Evolutionary conservation across 768 basidiomycete genomes (phyloP).

Genomic region (Kondoa malvinella): DNA sequence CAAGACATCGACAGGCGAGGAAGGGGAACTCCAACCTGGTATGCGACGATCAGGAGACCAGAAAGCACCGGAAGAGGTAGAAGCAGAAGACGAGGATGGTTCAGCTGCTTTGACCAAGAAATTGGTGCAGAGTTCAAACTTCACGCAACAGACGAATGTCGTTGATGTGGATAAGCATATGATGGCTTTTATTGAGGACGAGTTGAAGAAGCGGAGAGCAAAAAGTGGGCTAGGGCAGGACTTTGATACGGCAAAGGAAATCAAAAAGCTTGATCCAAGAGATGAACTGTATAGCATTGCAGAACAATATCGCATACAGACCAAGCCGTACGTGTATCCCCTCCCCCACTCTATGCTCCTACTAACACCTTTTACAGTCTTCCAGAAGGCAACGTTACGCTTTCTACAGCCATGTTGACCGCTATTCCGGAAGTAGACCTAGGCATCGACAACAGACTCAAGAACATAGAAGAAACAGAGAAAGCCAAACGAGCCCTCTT

Average conservation of each 20-base stretch:
- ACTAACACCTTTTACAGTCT: slow-evolving; percentile 28
- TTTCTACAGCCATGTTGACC: slow-evolving; percentile 85
- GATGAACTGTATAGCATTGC: slow-evolving; percentile 61
- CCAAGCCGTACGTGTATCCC: slow-evolving; percentile 23
- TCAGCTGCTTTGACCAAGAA: slow-evolving; percentile 20
- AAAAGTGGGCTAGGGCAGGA: slow-evolving; percentile 37
- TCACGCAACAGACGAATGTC: slow-evolving; percentile 90
- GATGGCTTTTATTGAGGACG: slow-evolving; percentile 97
- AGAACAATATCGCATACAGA: slow-evolving; percentile 36
- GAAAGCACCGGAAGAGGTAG: slow-evolving; percentile 43
- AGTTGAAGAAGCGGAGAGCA: slow-evolving; percentile 53
- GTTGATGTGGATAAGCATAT: slow-evolving; percentile 98
- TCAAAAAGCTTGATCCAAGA: slow-evolving; percentile 42
- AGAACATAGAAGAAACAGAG: slow-evolving; percentile 95
- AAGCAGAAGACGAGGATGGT: slow-evolving; percentile 29
- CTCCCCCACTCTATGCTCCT: neutral
- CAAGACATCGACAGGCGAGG: slow-evolving; percentile 42
- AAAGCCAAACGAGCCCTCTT: slow-evolving; percentile 77
- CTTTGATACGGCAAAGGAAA: slow-evolving; percentile 26
- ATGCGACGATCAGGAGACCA: neutral
- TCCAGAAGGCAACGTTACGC: slow-evolving; percentile 85
- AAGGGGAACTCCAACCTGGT: slow-evolving; percentile 34
- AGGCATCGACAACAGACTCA: slow-evolving; percentile 82
- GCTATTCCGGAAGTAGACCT: slow-evolving; percentile 96
- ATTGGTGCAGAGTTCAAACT: slow-evolving; percentile 48